Conservation (phyloP, 352 stramenopile species). For the Labyrinthula sp. region DNA sequence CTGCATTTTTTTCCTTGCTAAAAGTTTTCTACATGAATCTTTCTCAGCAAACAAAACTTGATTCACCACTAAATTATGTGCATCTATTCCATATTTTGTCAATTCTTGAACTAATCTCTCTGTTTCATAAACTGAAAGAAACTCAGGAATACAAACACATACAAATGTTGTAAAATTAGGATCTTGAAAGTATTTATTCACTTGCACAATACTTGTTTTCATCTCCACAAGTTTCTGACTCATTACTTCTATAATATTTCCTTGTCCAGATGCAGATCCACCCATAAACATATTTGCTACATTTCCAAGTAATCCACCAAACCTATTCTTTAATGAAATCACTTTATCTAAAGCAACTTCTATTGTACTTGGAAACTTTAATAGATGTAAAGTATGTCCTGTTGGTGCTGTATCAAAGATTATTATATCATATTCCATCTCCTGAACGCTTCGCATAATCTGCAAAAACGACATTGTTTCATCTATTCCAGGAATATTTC, state of each 20-base stretch:
- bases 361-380: conserved; percentile 89
- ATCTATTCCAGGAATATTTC: conserved; percentile 93
- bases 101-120: conserved; percentile 96
- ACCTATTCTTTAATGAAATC: conserved; percentile 83
- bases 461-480: conserved; percentile 96
- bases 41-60: conserved; percentile 74
- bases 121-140: conserved; percentile 97
- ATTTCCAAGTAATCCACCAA: conserved; percentile 55
- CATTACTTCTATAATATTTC: conserved; percentile 61
- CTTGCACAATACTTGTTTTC: conserved; percentile 89
- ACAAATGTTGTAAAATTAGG: conserved; percentile 94
- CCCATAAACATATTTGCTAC: conserved; percentile 47
- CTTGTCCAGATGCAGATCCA: conserved; percentile 16
- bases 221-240: conserved; percentile 85
- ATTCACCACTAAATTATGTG: conserved; percentile 98
- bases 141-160: conserved; percentile 98
- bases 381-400: conserved; percentile 79
- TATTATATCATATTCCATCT: conserved; percentile 89
- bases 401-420: conserved; percentile 95
- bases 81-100: conserved; percentile 97
- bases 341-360: conserved; percentile 95
- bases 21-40: conserved; percentile 28
- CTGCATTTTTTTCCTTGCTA: conserved; percentile 90
- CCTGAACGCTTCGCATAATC: conserved; percentile 88
- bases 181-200: conserved; percentile 96